Base-by-base conservation (phyloP, 768 basidiomycete genomes). In the Rhizopogon rudus region DNA sequence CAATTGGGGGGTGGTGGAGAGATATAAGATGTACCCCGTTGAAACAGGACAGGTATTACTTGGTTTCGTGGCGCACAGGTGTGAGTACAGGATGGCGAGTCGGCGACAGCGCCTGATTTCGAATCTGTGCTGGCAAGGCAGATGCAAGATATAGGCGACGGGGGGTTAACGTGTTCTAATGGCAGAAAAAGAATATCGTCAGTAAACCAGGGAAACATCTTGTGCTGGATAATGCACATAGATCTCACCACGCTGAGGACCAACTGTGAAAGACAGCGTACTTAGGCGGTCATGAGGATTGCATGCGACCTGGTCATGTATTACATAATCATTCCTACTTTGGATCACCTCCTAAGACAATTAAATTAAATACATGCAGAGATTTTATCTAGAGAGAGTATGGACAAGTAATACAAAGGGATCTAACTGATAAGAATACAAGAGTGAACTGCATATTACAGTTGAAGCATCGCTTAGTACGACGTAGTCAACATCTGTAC, bases 111-210 rank as follows among this genome's bases (percentile, higher is more conserved):
- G 51, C 28, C 44, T 56, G 57, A 46, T 52, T 48, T 42, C 56
- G 25, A 54, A 60, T 61, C 55, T 54, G 56, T 57, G 54, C 49
- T 56, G 64, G 42, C 63, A 65, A 55, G 17, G 16, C 25, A 40
- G 41, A 39, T 28, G 45, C 54, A 25, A 40, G 28, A 43, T 40
- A 28, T 44, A 31, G 8, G 20, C 33, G 16, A 37, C 41, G 51
- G 3, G 29, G 33, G 29, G 35, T 35, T 6, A 39, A 20, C 52
- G 51, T 53, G 16, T 44, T 22, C 57, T 58, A 43, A 37, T 49
- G 48, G 33, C 22, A 37, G 14, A 49, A 14, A 48, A 49, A 16
- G 33, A 14, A 22, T 20, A 48, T 35, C 9, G 20, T 49, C 48
- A 49, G 48, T 37, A 22, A 49, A 16, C 17, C 22, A 6, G 22